A percentile compares a stretch with the other conserved stretches of the same genome.
Conservation (phyloP, 1,284 basidiomycete genomes). For the Kwoniella shivajii region DNA sequence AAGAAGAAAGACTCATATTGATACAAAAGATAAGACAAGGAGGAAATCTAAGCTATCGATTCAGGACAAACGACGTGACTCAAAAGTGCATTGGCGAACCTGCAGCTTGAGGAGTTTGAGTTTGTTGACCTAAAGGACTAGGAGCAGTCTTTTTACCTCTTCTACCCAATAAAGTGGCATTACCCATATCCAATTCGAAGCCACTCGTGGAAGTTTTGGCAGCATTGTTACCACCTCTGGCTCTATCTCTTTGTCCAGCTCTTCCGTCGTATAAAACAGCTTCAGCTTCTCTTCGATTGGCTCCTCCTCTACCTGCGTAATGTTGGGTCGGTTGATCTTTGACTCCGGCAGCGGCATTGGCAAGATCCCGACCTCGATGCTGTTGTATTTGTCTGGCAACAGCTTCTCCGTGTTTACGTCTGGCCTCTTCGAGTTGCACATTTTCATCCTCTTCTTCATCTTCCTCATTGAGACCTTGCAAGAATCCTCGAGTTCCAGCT, state of each 20-base stretch:
- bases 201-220: slow-evolving; percentile 36
- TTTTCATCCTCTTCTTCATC: slow-evolving; percentile 70
- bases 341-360: slow-evolving; percentile 54
- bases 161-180: slow-evolving; percentile 75
- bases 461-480: slow-evolving; percentile 88
- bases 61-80: background rate
- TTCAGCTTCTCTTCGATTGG: slow-evolving; percentile 57
- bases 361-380: slow-evolving; percentile 48
- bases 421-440: slow-evolving; percentile 57
- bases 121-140: slow-evolving; percentile 27
- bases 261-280: slow-evolving; percentile 65
- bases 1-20: background rate
- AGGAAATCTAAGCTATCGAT: background rate
- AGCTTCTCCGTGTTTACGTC: slow-evolving; percentile 59
- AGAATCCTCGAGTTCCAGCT: slow-evolving; percentile 75
- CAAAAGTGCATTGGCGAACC: slow-evolving; percentile 20
- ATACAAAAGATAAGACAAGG: background rate
- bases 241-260: slow-evolving; percentile 71
- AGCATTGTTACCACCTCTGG: slow-evolving; percentile 41
- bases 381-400: slow-evolving; percentile 55
- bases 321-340: slow-evolving; percentile 54
- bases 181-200: slow-evolving; percentile 82
- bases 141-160: slow-evolving; percentile 48
- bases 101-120: slow-evolving; percentile 15
- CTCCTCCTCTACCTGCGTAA: slow-evolving; percentile 53